These are phyloP conservation scores for Fusarium dlaminii DNA, from an alignment of 2,329 filamentous ascomycete species.

Conservation along the genomic window DNA sequence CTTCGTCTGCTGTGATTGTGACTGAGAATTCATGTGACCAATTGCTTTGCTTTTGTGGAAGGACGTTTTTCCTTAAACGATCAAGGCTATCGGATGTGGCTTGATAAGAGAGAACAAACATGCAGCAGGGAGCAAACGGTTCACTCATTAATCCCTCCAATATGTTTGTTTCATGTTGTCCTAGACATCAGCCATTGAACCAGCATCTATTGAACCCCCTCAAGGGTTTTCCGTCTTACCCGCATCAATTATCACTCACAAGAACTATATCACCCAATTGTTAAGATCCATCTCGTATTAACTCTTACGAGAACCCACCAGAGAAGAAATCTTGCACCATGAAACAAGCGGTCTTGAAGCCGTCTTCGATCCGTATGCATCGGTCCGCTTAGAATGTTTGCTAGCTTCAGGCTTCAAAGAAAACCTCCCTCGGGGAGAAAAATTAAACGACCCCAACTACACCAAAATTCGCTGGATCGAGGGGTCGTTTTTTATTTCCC, in stretches of 20 bases:
- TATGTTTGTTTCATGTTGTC: conserved; percentile 14
- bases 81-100: conserved; percentile 16
- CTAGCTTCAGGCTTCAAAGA: conserved; percentile 33
- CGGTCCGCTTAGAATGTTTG: conserved; percentile 16
- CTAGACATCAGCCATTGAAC: conserved; percentile 13
- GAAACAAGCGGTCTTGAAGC: conserved; percentile 24
- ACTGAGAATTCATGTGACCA: conserved; percentile 24
- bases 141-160: neutral
- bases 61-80: conserved; percentile 1
- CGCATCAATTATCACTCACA: conserved; percentile 2
- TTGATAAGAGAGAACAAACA: conserved; percentile 9
- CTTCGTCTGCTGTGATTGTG: conserved; percentile 7
- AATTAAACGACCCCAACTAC: too few species aligned
- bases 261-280: conserved; percentile 2
- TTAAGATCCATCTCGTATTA: neutral
- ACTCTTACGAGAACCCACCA: neutral
- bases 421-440: too few species aligned
- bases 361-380: conserved; percentile 13
- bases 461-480: too few species aligned
- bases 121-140: neutral
- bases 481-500: too few species aligned
- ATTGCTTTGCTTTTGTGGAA: conserved; percentile 9
- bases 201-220: conserved; percentile 9
- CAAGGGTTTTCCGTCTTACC: conserved; percentile 6
- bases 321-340: neutral